Base-by-base conservation (phyloP, 1,284 basidiomycete species). In the Erythrobasidium hasegawianum region DNA sequence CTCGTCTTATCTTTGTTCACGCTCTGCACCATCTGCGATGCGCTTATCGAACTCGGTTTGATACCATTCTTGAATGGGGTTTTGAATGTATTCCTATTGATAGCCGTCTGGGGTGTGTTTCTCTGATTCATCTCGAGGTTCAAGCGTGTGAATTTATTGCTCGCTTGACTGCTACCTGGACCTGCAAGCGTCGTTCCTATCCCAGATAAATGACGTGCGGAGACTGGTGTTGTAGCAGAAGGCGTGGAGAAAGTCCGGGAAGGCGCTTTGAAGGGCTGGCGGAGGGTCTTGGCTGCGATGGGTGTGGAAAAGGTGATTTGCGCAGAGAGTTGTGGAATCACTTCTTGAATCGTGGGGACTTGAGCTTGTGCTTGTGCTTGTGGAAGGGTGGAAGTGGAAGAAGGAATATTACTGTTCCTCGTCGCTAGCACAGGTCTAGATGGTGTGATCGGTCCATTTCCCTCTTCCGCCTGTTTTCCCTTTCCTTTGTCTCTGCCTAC, bases 41-140 rank as follows among this genome's bases (percentile, higher is more conserved):
- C n/a, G n/a, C n/a, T n/a, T n/a, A n/a, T n/a, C n/a, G n/a, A n/a
- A 7, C 38, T 47, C 4, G 73, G 73, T 18, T 69, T 29, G n/a
- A 62, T 55, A 16, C 73, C 73, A 24, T 66, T 66, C 47, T 71
- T 71, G 68, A 74, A 75, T 14, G 73, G 73, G 38, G 73, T 70
- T 38, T 57, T 65, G 58, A 75, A 75, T 33, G 60, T 71, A n/a
- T 57, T 56, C 16, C 47, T 50, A 43, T 26, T 62, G 10, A 50
- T 43, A 20, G 59, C 54, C 40, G 71, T 62, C 18, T 45, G 64
- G 0, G 69, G 62, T 26, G 71, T 66, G 9, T 66, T 57, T 11
- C 69, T 59, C 9, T 71, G 72, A 0, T 69, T 70, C 70, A 74
- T 73, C 20, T 70, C 69, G 26, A 74, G 57, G 39, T 72, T 72